phyloP scores from a whole-genome alignment of 441 rosid genomes.

The Bruguiera hainesii region DNA sequence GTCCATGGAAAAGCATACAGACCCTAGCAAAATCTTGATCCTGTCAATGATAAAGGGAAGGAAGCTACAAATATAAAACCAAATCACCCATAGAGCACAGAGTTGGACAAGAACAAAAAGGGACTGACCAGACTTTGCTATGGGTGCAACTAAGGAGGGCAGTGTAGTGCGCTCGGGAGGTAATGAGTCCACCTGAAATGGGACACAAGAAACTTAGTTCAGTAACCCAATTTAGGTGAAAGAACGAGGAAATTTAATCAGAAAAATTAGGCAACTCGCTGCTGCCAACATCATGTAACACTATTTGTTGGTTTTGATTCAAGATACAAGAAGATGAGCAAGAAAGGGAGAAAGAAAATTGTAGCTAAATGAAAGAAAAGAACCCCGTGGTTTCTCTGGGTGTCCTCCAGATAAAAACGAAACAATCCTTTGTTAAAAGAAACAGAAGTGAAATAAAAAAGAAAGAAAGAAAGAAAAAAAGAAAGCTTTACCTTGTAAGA shows the following conservation, averaged over 20 bases:
- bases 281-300: too few species aligned
- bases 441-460: neutral
- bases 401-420: neutral
- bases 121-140: constrained; percentile 42
- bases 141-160: constrained; percentile 30
- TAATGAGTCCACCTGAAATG: constrained; percentile 37
- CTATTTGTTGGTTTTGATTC: too few species aligned
- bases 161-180: constrained; percentile 25
- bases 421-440: too few species aligned
- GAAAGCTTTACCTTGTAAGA: constrained; percentile 25
- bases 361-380: neutral
- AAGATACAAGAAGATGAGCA: too few species aligned
- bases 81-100: neutral
- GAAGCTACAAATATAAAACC: neutral
- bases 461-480: constrained; percentile 1
- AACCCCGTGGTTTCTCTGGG: neutral
- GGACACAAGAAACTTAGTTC: neutral
- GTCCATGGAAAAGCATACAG: too few species aligned
- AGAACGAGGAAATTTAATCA: too few species aligned
- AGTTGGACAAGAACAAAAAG: neutral
- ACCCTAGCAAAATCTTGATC: too few species aligned
- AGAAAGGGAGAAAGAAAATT: neutral
- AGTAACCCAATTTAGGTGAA: neutral
- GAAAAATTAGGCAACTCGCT: too few species aligned
- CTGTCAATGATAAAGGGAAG: neutral